These are phyloP conservation scores for Candida sphagnicola DNA, from an alignment of 805 yeast genomes.

Conservation along the genomic window DNA sequence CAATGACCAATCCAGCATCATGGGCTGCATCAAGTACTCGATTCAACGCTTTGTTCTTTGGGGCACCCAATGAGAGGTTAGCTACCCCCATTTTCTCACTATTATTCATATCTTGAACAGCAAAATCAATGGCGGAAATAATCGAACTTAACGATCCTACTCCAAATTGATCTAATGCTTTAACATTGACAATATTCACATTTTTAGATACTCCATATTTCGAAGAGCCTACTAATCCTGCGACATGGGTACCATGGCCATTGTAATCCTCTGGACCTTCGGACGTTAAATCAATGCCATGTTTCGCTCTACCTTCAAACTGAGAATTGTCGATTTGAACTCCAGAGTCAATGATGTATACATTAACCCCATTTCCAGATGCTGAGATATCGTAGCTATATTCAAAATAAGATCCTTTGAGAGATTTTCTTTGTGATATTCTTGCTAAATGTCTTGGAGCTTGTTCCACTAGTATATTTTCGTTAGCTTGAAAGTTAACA, in stretches of 20 bases:
- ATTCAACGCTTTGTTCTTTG: slow-evolving; percentile 61
- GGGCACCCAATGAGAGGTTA: slow-evolving; percentile 78
- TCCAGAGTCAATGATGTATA: slow-evolving; percentile 86
- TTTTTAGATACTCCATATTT: slow-evolving; percentile 53
- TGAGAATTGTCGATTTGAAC: slow-evolving; percentile 56
- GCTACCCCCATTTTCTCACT: slow-evolving; percentile 51
- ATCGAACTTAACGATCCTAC: slow-evolving; percentile 67
- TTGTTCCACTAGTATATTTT: slow-evolving; percentile 33
- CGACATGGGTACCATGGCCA: slow-evolving; percentile 59
- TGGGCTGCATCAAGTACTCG: slow-evolving; percentile 74
- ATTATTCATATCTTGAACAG: slow-evolving; percentile 52
- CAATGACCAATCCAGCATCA: slow-evolving; percentile 65
- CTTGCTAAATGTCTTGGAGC: slow-evolving; percentile 69
- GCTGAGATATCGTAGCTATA: slow-evolving; percentile 46
- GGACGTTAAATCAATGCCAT: slow-evolving; percentile 60
- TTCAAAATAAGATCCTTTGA: slow-evolving; percentile 19
- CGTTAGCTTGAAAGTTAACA: slow-evolving; percentile 54
- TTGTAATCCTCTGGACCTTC: slow-evolving; percentile 52
- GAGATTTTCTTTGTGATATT: slow-evolving; percentile 46
- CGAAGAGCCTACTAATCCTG: slow-evolving; percentile 50
- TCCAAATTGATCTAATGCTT: slow-evolving; percentile 66
- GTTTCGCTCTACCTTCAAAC: slow-evolving; percentile 56
- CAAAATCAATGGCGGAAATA: slow-evolving; percentile 62
- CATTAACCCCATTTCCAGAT: slow-evolving; percentile 61
- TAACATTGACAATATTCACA: slow-evolving; percentile 63